Percentiles rank a stretch among this genome's conserved stretches.
phyloP scores from a whole-genome alignment of 352 stramenopile genomes.

The Peronospora farinosa region DNA sequence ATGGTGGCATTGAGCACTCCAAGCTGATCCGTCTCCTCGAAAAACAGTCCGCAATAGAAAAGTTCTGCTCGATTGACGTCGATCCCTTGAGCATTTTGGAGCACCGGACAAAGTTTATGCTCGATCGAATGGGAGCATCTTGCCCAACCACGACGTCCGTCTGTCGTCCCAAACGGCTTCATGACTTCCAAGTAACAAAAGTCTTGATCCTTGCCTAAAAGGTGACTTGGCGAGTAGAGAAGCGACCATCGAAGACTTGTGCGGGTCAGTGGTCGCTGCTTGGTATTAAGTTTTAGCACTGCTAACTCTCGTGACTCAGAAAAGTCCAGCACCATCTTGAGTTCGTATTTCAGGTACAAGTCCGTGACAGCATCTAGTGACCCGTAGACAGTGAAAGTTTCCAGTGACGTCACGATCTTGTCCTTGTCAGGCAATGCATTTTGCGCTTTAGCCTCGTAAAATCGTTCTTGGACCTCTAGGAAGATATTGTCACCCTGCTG shows the following conservation, averaged over 20 bases:
- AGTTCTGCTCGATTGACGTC: conserved; percentile 47
- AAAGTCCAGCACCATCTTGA: conserved; percentile 72
- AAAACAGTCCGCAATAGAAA: conserved; percentile 62
- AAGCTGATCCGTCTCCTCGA: conserved; percentile 48
- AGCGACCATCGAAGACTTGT: conserved; percentile 66
- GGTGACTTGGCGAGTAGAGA: conserved; percentile 48
- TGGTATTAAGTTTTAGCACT: conserved; percentile 37
- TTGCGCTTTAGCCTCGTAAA: conserved; percentile 28
- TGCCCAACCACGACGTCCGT: conserved; percentile 60
- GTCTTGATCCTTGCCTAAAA: conserved; percentile 56
- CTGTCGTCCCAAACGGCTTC: conserved; percentile 48
- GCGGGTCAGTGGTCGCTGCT: conserved; percentile 39
- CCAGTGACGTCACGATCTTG: conserved; percentile 46
- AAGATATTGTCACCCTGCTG: conserved; percentile 39
- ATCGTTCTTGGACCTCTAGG: conserved; percentile 33
- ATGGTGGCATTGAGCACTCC: conserved; percentile 51
- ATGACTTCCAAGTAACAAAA: conserved; percentile 75
- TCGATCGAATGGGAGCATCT: conserved; percentile 69
- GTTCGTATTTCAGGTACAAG: conserved; percentile 53
- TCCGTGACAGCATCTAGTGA: conserved; percentile 64
- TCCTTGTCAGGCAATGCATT: conserved; percentile 18
- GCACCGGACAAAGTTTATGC: conserved; percentile 50
- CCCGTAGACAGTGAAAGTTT: conserved; percentile 49
- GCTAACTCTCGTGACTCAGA: conserved; percentile 53
- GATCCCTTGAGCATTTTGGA: conserved; percentile 25